A percentile compares a stretch with the other conserved stretches of the same genome.
phyloP scores from a whole-genome alignment of 345 rosid species.

The Melaleuca quinquenervia region DNA sequence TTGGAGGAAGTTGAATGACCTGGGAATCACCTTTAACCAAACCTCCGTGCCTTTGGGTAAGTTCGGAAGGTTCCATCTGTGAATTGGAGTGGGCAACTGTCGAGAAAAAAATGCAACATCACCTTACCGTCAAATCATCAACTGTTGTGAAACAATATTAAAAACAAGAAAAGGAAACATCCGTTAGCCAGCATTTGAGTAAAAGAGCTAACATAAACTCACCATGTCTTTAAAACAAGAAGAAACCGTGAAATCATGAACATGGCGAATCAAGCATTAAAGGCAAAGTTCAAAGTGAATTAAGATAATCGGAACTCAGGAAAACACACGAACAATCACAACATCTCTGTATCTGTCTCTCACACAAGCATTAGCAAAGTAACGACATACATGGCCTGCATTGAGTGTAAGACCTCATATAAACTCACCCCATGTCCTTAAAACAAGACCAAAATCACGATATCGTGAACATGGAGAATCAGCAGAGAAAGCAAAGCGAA shows the following conservation, averaged over 20 bases:
- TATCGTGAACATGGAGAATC: not conserved
- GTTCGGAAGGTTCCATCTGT: conserved; percentile 75
- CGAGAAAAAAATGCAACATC: not conserved
- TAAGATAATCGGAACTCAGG: not conserved
- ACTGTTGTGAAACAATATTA: not conserved
- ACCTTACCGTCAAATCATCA: not conserved
- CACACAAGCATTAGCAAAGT: not conserved
- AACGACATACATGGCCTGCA: not conserved
- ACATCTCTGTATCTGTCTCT: not conserved
- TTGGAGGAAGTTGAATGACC: not conserved
- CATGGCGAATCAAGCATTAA: not conserved
- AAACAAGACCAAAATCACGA: not conserved
- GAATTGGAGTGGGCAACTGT: conserved; percentile 83
- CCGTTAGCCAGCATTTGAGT: not conserved
- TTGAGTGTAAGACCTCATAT: not conserved
- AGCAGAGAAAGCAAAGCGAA: not conserved
- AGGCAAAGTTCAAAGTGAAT: not conserved
- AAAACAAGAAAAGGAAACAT: not conserved
- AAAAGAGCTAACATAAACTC: not conserved
- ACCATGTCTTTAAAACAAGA: not conserved
- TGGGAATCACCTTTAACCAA: conserved; percentile 55
- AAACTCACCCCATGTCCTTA: not conserved
- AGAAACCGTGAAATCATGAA: not conserved
- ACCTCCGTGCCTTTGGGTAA: conserved; percentile 67
- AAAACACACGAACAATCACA: not conserved